Evolutionary conservation across 441 rosid genomes (phyloP).

Genomic region (Eruca vesicaria): DNA sequence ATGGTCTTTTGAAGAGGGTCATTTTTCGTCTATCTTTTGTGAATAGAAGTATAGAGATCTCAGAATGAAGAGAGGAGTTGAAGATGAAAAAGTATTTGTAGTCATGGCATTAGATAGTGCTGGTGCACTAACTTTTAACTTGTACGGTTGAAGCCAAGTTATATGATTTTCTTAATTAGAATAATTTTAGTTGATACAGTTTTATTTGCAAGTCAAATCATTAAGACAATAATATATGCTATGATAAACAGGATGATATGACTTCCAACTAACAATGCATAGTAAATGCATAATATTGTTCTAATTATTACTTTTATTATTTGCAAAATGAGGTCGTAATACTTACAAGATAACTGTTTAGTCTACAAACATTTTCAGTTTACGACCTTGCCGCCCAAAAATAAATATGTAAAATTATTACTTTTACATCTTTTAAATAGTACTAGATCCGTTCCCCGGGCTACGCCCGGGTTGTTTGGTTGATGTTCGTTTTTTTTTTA

Average conservation of each 20-base stretch:
- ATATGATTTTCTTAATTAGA: background rate
- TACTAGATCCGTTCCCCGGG: no score
- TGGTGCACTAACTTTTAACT: conserved; percentile 32
- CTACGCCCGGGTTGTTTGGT: no score
- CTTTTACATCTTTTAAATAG: no score
- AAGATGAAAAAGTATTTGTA: conserved; percentile 30
- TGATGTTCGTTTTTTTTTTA: no score
- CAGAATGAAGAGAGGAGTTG: conserved; percentile 4
- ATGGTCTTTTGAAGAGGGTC: conserved; percentile 31
- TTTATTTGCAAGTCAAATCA: conserved; percentile 22
- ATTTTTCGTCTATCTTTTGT: conserved; percentile 22
- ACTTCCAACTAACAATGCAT: conserved; percentile 26
- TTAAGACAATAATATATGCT: conserved; percentile 5
- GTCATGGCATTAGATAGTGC: conserved; percentile 30
- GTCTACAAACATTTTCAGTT: no score
- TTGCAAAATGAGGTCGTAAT: no score
- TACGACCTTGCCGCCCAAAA: no score
- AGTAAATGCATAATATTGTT: background rate
- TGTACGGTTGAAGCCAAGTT: background rate
- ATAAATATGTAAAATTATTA: no score
- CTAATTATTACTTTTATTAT: background rate
- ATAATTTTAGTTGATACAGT: background rate
- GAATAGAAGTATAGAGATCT: background rate
- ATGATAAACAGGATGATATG: background rate
- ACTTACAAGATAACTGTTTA: no score